Evolutionary conservation across 352 stramenopile species (phyloP), one percentile per base, ranked within the genome.

Genomic region (Blastocystis sp.): DNA sequence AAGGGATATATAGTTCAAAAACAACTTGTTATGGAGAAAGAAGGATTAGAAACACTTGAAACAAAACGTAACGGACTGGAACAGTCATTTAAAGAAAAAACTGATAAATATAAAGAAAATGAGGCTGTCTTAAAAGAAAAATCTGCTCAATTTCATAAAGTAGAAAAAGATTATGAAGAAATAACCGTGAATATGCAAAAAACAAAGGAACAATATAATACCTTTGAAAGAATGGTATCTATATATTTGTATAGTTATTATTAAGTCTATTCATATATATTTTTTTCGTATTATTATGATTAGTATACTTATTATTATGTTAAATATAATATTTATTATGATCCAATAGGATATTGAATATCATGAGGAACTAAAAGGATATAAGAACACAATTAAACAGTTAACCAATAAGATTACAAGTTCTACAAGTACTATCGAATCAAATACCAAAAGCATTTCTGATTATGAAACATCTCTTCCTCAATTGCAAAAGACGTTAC

Each of bases 261-360:
- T n/a, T n/a, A n/a, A n/a, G n/a, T n/a, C n/a, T n/a, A n/a, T n/a
- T n/a, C n/a, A n/a, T n/a, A n/a, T n/a, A n/a, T n/a, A n/a, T n/a
- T n/a, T n/a, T n/a, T n/a, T n/a, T n/a, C n/a, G n/a, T n/a, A n/a
- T n/a, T n/a, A n/a, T n/a, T n/a, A n/a, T n/a, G n/a, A n/a, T n/a
- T n/a, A n/a, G n/a, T n/a, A n/a, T n/a, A n/a, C n/a, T n/a, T n/a
- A n/a, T n/a, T n/a, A n/a, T n/a, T n/a, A n/a, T n/a, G n/a, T n/a
- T n/a, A n/a, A n/a, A n/a, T n/a, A n/a, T n/a, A n/a, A n/a, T n/a
- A n/a, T n/a, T n/a, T n/a, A n/a, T n/a, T n/a, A n/a, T n/a, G n/a
- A n/a, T n/a, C n/a, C n/a, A n/a, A n/a, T n/a, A 90, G 66, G 89
- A 96, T 64, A 93, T 97, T 66, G 92, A 96, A 72, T 71, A 95